These are phyloP conservation scores for Coemansia sp. DNA, from an alignment of 192 early-diverging fungal genomes.

Conservation along the genomic window DNA sequence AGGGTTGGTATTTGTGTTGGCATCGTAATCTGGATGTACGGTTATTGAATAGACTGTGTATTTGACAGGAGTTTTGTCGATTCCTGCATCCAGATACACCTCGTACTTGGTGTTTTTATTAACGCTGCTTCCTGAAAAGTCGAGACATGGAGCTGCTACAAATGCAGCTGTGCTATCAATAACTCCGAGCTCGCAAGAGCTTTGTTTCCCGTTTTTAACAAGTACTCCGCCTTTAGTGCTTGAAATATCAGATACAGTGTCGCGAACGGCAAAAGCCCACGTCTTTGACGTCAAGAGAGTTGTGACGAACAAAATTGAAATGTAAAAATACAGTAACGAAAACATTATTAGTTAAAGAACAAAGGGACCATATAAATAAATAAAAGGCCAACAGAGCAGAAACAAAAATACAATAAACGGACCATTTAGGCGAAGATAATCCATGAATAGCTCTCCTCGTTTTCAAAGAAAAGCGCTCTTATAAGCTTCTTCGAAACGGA, in stretches of 20 bases:
- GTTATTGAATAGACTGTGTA: conserved; percentile 8
- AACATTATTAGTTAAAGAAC: not conserved
- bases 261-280: not conserved
- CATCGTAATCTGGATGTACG: conserved; percentile 10
- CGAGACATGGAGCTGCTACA: conserved; percentile 8
- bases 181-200: conserved; percentile 13
- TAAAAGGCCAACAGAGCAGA: not conserved
- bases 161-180: conserved; percentile 10
- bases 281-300: not conserved
- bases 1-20: conserved; percentile 1
- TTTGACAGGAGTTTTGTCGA: conserved; percentile 9
- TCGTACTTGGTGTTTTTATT: conserved; percentile 2
- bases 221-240: conserved; percentile 2
- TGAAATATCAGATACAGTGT: not conserved
- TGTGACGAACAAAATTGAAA: not conserved
- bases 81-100: conserved; percentile 10
- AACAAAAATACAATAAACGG: not conserved
- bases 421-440: not conserved
- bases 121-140: conserved; percentile 5
- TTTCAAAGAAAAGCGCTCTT: no score
- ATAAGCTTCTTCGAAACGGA: no score
- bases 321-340: not conserved
- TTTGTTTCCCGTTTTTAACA: conserved; percentile 15
- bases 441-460: no score
- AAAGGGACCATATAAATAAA: not conserved